phyloP scores from a whole-genome alignment of 805 yeast genomes.

The Ogataea kodamae region DNA sequence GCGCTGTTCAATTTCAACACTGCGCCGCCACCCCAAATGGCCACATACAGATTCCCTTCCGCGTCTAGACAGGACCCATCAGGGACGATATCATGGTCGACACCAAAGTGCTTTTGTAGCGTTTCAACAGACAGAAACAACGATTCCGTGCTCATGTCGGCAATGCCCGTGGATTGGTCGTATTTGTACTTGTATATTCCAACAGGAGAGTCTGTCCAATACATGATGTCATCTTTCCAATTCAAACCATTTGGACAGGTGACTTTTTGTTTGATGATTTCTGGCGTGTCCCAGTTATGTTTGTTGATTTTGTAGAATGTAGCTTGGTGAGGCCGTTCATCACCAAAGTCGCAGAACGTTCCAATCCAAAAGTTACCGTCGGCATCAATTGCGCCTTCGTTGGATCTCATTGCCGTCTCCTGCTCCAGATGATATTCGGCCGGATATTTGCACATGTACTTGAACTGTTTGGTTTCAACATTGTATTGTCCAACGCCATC shows the following conservation, averaged over 20 bases:
- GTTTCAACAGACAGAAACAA: slow-evolving; percentile 34
- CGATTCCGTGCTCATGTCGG: slow-evolving; percentile 34
- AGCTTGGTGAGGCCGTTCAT: slow-evolving; percentile 47
- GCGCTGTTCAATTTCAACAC: slow-evolving; percentile 50
- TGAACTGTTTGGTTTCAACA: slow-evolving; percentile 38
- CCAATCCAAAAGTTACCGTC: slow-evolving; percentile 79
- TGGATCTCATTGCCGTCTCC: slow-evolving; percentile 50
- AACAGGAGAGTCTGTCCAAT: slow-evolving; percentile 52
- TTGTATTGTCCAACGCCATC: slow-evolving; percentile 59
- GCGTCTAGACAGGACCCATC: slow-evolving; percentile 72
- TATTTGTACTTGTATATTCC: slow-evolving; percentile 48
- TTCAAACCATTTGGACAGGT: slow-evolving; percentile 72
- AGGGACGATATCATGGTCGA: slow-evolving; percentile 54
- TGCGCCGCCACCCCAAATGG: slow-evolving; percentile 59
- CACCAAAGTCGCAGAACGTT: slow-evolving; percentile 51
- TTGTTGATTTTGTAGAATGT: slow-evolving; percentile 43
- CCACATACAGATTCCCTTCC: slow-evolving; percentile 54
- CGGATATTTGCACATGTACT: slow-evolving; percentile 38
- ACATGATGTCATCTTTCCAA: slow-evolving; percentile 46
- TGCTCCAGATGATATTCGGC: slow-evolving; percentile 32
- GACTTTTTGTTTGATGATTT: slow-evolving; percentile 37
- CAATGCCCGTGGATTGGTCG: slow-evolving; percentile 28
- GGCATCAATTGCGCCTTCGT: slow-evolving; percentile 80
- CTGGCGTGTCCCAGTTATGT: slow-evolving; percentile 25
- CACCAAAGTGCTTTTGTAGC: slow-evolving; percentile 11